Evolutionary conservation across 352 stramenopile genomes (phyloP).

Genomic region (Phytophthora europaea): DNA sequence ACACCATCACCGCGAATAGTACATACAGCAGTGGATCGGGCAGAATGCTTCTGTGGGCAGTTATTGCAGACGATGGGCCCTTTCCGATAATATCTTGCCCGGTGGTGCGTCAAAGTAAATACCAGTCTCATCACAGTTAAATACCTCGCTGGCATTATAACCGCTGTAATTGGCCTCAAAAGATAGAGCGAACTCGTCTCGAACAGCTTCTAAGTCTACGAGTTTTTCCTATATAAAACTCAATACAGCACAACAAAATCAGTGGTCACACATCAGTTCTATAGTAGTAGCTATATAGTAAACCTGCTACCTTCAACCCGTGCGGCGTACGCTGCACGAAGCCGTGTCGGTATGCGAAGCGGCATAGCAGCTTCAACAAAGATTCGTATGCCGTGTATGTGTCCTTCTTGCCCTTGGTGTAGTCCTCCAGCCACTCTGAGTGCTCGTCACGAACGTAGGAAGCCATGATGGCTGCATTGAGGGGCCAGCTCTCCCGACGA

Average conservation of each 20-base stretch:
- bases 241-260: neutral
- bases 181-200: neutral
- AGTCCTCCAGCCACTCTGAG: neutral
- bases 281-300: neutral
- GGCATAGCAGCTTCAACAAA: no score
- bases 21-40: neutral
- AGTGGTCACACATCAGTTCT: neutral
- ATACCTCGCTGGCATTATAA: neutral
- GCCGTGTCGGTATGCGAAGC: no score
- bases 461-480: neutral
- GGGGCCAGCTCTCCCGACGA: neutral
- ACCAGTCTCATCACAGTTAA: neutral
- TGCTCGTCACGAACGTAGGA: neutral
- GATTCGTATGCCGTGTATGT: no score
- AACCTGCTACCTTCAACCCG: neutral
- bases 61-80: conserved; percentile 10
- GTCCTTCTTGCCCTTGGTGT: neutral
- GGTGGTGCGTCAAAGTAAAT: neutral
- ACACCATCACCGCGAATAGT: conserved; percentile 3
- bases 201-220: neutral
- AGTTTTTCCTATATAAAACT: neutral
- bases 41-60: conserved; percentile 24
- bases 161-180: neutral
- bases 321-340: no score
- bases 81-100: conserved; percentile 9